phyloP scores from a whole-genome alignment of 2,329 filamentous ascomycete species.

The Monilinia laxa region DNA sequence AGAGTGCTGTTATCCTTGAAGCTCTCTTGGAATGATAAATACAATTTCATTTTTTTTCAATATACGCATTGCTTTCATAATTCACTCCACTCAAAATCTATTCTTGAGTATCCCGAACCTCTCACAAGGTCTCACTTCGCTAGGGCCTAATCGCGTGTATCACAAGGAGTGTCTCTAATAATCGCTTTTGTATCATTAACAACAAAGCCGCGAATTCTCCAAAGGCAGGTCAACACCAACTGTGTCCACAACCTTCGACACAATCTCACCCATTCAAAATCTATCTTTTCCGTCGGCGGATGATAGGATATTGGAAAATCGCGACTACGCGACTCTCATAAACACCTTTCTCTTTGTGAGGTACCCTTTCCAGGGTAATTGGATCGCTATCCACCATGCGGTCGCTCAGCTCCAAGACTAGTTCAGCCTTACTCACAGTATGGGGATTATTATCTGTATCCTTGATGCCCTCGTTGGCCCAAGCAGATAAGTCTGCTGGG shows the following conservation, averaged over 20 bases:
- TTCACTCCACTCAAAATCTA: constrained; percentile 10
- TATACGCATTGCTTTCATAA: constrained; percentile 19
- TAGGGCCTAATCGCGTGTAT: constrained; percentile 5
- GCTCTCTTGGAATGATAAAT: constrained; percentile 14
- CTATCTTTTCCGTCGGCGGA: background rate
- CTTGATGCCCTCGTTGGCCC: constrained; percentile 44
- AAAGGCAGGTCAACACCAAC: constrained; percentile 15
- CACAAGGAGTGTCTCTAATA: constrained; percentile 11
- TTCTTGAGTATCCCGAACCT: constrained; percentile 10
- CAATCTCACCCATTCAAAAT: background rate
- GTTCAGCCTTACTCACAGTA: constrained; percentile 30
- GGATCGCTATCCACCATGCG: constrained; percentile 34
- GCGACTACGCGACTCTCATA: constrained; percentile 26
- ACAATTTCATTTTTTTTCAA: constrained; percentile 16
- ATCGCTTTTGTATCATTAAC: constrained; percentile 16
- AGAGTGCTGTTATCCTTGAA: background rate
- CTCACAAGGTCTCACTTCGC: constrained; percentile 1
- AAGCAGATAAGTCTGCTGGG: constrained; percentile 61
- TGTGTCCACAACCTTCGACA: constrained; percentile 17
- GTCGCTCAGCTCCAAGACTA: constrained; percentile 29
- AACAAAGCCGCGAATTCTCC: constrained; percentile 19
- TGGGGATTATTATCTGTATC: constrained; percentile 46
- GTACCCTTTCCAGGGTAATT: constrained; percentile 25
- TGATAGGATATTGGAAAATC: constrained; percentile 18
- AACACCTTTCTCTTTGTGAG: constrained; percentile 8